Conservation (phyloP, 306 rosid species). For the Corylus americana region DNA sequence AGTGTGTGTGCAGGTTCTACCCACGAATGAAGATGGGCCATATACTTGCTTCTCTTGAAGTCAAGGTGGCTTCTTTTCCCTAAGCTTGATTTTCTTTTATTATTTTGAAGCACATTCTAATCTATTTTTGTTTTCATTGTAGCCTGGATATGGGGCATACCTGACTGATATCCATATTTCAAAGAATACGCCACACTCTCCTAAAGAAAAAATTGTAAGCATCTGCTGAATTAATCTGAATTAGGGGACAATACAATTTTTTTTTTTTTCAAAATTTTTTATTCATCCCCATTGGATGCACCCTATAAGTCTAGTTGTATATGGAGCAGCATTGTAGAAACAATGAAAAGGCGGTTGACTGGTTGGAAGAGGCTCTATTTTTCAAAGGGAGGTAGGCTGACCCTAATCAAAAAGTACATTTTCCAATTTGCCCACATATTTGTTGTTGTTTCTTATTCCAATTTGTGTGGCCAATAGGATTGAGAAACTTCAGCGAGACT, state of each 20-base stretch:
- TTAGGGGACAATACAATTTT: constrained; percentile 1
- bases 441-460: too few relatives aligned
- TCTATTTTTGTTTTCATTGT: constrained; percentile 28
- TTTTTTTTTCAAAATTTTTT: too few relatives aligned
- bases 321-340: too few relatives aligned
- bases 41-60: constrained; percentile 60
- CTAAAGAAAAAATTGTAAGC: constrained; percentile 73
- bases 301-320: too few relatives aligned
- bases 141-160: constrained; percentile 84
- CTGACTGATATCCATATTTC: constrained; percentile 67
- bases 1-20: constrained; percentile 56
- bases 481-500: too few relatives aligned
- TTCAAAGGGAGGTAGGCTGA: too few relatives aligned
- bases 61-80: constrained; percentile 54
- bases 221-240: constrained; percentile 27
- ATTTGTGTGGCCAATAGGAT: too few relatives aligned
- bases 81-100: constrained; percentile 9
- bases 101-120: constrained; percentile 17
- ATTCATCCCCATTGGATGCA: too few relatives aligned
- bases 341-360: too few relatives aligned
- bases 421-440: too few relatives aligned
- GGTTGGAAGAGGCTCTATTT: too few relatives aligned
- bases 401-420: too few relatives aligned
- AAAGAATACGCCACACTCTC: constrained; percentile 37
- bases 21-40: constrained; percentile 67